A percentile compares a stretch with the other conserved stretches of the same genome.
Evolutionary conservation across 352 stramenopile genomes (phyloP).

Genomic region (Heterotrichella gracilis): DNA sequence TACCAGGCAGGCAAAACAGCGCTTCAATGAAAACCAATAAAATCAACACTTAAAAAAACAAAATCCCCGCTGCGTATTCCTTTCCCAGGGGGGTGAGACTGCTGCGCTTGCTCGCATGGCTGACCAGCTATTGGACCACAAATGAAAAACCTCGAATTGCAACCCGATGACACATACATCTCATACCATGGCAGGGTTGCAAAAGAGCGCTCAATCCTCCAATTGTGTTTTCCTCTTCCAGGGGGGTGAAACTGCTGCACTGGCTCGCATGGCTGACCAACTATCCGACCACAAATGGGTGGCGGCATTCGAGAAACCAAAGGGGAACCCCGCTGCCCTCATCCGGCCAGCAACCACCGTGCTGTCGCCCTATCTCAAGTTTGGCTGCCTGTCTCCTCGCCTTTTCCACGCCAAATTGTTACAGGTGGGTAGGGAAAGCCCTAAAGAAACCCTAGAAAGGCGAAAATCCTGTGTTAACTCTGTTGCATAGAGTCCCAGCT

Average conservation of each 20-base stretch:
- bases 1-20: too few species aligned
- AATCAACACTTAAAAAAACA: background rate
- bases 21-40: too few species aligned
- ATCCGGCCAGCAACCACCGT: slow-evolving; percentile 63
- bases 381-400: slow-evolving; percentile 58
- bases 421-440: slow-evolving; percentile 35
- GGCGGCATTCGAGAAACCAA: slow-evolving; percentile 76
- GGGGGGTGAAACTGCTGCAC: slow-evolving; percentile 21
- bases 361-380: slow-evolving; percentile 60
- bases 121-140: slow-evolving; percentile 33
- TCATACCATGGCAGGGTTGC: too few species aligned
- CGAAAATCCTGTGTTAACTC: too few species aligned
- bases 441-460: too few species aligned
- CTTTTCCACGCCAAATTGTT: slow-evolving; percentile 51
- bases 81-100: slow-evolving; percentile 22
- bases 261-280: slow-evolving; percentile 29
- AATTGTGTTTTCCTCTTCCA: slow-evolving; percentile 17
- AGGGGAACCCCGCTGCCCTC: slow-evolving; percentile 55
- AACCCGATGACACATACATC: too few species aligned
- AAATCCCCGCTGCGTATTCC: background rate
- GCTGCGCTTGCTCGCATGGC: slow-evolving; percentile 27
- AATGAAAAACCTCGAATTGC: too few species aligned
- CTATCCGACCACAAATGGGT: slow-evolving; percentile 41
- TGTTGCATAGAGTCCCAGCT: too few species aligned
- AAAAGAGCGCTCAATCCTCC: too few species aligned